Conservation (phyloP, 306 rosid genomes). For the Citrullus colocynthis region DNA sequence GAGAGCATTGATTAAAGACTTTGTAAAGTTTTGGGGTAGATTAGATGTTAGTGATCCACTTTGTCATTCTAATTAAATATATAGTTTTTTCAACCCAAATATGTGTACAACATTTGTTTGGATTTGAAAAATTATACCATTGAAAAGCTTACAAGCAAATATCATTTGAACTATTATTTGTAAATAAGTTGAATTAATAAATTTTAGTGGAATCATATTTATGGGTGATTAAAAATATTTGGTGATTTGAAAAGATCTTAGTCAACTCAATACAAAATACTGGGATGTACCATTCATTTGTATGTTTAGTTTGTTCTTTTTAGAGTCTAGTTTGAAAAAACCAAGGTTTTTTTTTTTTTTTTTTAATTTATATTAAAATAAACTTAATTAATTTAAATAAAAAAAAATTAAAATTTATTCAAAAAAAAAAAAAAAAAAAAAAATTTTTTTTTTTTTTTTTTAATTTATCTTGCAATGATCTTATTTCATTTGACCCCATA, state of each 20-base stretch:
- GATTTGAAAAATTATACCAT: neutral
- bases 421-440: too few relatives aligned
- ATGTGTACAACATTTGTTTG: neutral
- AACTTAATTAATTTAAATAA: too few relatives aligned
- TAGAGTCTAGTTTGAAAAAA: too few relatives aligned
- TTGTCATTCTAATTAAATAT: neutral
- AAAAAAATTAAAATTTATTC: too few relatives aligned
- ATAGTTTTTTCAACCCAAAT: neutral
- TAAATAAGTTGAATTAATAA: too few relatives aligned
- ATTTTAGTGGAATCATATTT: neutral
- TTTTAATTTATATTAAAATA: too few relatives aligned
- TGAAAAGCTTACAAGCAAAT: neutral
- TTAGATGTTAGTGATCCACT: neutral
- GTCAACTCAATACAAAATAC: neutral
- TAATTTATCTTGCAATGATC: too few relatives aligned
- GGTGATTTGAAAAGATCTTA: neutral
- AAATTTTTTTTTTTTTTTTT: too few relatives aligned
- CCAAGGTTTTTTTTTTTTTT: too few relatives aligned
- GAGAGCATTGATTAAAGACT: neutral
- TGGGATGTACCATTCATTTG: neutral
- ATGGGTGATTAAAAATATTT: neutral
- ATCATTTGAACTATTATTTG: neutral
- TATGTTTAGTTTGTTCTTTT: too few relatives aligned
- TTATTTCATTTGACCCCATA: too few relatives aligned
- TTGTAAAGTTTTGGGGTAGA: neutral